Conservation (phyloP, 495 filamentous ascomycete genomes). For the Aspergillus egyptiacus region DNA sequence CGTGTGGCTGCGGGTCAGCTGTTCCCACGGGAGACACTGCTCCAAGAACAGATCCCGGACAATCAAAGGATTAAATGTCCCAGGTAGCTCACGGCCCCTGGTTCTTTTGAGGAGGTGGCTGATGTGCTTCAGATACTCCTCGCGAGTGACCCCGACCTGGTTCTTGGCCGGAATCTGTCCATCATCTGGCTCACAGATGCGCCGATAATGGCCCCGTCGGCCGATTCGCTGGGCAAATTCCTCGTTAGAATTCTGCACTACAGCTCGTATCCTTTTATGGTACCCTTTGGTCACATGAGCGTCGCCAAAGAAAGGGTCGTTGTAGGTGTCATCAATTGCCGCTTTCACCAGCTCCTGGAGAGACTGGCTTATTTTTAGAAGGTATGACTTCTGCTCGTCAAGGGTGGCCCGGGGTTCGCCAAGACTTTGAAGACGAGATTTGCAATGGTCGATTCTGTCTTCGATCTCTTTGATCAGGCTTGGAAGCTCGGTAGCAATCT, state of each 20-base stretch:
- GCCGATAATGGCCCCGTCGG: no score
- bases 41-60: conserved; percentile 46
- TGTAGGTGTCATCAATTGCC: conserved; percentile 51
- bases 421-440: conserved; percentile 34
- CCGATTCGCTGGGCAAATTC: conserved; percentile 48
- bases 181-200: no score
- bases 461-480: conserved; percentile 52
- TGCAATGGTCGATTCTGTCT: conserved; percentile 26
- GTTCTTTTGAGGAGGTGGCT: conserved; percentile 32
- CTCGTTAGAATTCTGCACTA: conserved; percentile 50
- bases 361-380: conserved; percentile 45
- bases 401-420: conserved; percentile 43
- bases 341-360: conserved; percentile 46
- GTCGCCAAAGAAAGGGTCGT: conserved; percentile 49
- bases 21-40: conserved; percentile 43
- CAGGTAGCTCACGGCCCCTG: conserved; percentile 44
- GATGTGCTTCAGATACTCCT: conserved; percentile 36
- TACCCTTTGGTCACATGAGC: conserved; percentile 24
- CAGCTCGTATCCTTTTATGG: conserved; percentile 51
- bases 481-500: conserved; percentile 54
- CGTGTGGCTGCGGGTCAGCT: conserved; percentile 32
- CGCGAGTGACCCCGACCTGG: conserved; percentile 25
- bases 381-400: conserved; percentile 46
- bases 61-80: conserved; percentile 47
- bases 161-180: no score